phyloP scores from a whole-genome alignment of 176 grass and related monocot species.

The Triticum dicoccoides region DNA sequence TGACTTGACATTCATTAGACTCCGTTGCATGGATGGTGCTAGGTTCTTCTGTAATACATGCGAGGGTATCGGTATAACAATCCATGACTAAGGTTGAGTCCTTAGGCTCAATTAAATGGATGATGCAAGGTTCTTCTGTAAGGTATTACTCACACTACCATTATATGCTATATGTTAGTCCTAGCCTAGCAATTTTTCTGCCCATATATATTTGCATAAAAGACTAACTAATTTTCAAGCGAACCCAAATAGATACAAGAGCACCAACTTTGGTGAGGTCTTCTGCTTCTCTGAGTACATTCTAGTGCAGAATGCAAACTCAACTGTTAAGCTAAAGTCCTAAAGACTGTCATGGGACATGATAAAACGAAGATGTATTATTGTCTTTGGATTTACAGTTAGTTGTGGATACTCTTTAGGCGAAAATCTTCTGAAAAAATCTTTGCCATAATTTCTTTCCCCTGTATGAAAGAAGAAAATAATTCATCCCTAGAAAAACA shows the following conservation, averaged over 20 bases:
- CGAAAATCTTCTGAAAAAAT: conserved; percentile 45
- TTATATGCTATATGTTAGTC: not conserved
- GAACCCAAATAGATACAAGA: conserved; percentile 15
- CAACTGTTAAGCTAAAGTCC: not conserved
- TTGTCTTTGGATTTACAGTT: conserved; percentile 30
- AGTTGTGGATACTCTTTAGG: conserved; percentile 68
- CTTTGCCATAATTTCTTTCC: conserved; percentile 31
- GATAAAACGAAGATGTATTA: conserved; percentile 6
- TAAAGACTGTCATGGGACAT: not conserved
- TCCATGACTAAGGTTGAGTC: not conserved
- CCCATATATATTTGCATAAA: conserved; percentile 4
- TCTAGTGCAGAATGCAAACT: not conserved
- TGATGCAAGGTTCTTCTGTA: not conserved
- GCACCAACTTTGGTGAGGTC: not conserved
- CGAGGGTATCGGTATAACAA: not conserved
- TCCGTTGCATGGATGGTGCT: not conserved
- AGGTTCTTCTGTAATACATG: not conserved
- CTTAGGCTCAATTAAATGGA: not conserved
- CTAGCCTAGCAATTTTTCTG: not conserved
- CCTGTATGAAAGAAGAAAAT: conserved; percentile 31
- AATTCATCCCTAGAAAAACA: not conserved
- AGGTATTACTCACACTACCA: not conserved
- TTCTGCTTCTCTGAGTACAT: not conserved
- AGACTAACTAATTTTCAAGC: not conserved
- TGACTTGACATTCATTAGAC: not conserved